These are phyloP conservation scores for Vigna radiata DNA, from an alignment of 306 rosid genomes.

Conservation along the genomic window DNA sequence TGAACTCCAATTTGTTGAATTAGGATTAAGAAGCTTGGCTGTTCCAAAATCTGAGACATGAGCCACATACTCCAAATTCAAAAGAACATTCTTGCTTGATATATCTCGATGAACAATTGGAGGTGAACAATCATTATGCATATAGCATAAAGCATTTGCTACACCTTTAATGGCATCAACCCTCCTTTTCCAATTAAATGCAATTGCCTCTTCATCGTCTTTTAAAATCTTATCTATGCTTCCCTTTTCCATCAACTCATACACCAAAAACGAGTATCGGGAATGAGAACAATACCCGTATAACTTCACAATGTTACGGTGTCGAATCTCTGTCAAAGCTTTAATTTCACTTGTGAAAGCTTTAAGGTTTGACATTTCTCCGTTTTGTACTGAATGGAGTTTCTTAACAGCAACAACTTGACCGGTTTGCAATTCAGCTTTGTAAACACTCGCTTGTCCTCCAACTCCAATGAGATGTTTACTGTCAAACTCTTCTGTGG, in stretches of 20 bases:
- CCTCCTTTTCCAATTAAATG: slow-evolving; percentile 32
- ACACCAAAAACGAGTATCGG: slow-evolving; percentile 9
- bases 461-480: slow-evolving; percentile 8
- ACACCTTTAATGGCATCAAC: slow-evolving; percentile 27
- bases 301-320: slow-evolving; percentile 39
- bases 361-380: background rate
- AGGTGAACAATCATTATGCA: slow-evolving; percentile 42
- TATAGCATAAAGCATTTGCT: slow-evolving; percentile 40
- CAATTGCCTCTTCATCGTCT: slow-evolving; percentile 6
- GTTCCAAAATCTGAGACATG: slow-evolving; percentile 39
- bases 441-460: slow-evolving; percentile 29
- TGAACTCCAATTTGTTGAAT: slow-evolving; percentile 36
- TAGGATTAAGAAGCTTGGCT: slow-evolving; percentile 19
- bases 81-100: slow-evolving; percentile 37
- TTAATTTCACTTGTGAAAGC: slow-evolving; percentile 23
- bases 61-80: slow-evolving; percentile 34
- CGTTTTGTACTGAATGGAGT: slow-evolving; percentile 9
- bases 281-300: slow-evolving; percentile 24
- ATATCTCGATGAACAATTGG: slow-evolving; percentile 36
- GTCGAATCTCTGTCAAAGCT: slow-evolving; percentile 30
- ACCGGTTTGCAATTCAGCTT: slow-evolving; percentile 7
- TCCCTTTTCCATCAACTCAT: slow-evolving; percentile 32
- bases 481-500: slow-evolving; percentile 23
- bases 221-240: slow-evolving; percentile 27
- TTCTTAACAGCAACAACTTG: slow-evolving; percentile 45